Conservation (phyloP, 1,284 basidiomycete species). For the Phlebopus sp. region DNA sequence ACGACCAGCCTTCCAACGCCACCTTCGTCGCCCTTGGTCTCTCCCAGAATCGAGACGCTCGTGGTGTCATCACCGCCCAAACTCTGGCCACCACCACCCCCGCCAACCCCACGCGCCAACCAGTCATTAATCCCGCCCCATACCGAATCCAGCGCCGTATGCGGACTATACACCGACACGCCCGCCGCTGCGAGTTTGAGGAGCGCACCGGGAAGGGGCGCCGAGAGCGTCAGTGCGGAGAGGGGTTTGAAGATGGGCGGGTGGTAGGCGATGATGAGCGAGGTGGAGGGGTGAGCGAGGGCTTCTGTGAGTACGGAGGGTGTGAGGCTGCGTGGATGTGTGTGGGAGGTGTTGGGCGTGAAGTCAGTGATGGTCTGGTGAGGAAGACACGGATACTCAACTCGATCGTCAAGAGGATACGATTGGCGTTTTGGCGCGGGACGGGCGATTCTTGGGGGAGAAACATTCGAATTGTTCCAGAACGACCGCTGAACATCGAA, state of each 20-base stretch:
- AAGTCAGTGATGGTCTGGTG: background rate
- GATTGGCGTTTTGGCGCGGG: conserved; percentile 51
- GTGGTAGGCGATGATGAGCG: conserved; percentile 84
- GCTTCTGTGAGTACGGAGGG: conserved; percentile 77
- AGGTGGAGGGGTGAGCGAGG: conserved; percentile 50
- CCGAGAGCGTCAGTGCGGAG: conserved; percentile 73
- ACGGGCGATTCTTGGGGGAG: conserved; percentile 70
- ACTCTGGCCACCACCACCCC: too few species aligned
- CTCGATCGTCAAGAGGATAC: conserved; percentile 85
- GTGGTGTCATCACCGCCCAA: conserved; percentile 17
- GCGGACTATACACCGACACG: conserved; percentile 85
- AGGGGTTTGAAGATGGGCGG: conserved; percentile 86
- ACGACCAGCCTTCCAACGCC: conserved; percentile 70
- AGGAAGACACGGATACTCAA: conserved; percentile 35
- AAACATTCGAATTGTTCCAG: too few species aligned
- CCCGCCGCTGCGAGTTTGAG: conserved; percentile 78
- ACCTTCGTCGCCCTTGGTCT: conserved; percentile 45
- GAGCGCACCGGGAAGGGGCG: conserved; percentile 79
- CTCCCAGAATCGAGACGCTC: conserved; percentile 38
- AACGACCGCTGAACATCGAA: conserved; percentile 7
- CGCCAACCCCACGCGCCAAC: conserved; percentile 51
- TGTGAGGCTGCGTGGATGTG: conserved; percentile 67
- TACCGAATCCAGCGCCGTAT: conserved; percentile 82
- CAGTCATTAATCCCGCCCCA: conserved; percentile 86
- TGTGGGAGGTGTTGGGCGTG: conserved; percentile 11